A percentile compares a stretch with the other conserved stretches of the same genome.
These are phyloP conservation scores for Diaporthe sp. DNA, from an alignment of 2,329 filamentous ascomycete genomes.

Conservation along the genomic window DNA sequence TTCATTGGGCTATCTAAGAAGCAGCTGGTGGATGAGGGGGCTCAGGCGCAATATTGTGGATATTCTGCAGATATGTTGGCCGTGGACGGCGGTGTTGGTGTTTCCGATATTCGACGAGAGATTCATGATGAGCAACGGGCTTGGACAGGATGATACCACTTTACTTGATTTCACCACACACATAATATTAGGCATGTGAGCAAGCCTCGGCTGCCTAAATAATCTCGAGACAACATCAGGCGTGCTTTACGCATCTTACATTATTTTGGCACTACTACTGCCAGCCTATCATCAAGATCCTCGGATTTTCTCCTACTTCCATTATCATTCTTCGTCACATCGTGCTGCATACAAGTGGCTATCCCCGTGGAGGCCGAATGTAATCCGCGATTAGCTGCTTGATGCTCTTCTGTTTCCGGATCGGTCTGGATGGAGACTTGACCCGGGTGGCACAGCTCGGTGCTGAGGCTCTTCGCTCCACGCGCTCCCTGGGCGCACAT, in stretches of 20 bases:
- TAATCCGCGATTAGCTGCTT: slow-evolving; percentile 35
- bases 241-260: not conserved
- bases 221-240: not conserved
- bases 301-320: not conserved
- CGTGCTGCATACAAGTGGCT: too few species aligned
- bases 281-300: not conserved
- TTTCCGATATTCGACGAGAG: not conserved
- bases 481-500: slow-evolving; percentile 3
- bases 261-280: not conserved
- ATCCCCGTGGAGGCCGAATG: slow-evolving; percentile 31
- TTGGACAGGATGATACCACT: slow-evolving; percentile 28
- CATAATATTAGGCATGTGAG: not conserved
- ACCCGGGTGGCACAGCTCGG: slow-evolving; percentile 29
- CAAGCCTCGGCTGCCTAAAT: too few species aligned
- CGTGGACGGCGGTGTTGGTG: too few species aligned
- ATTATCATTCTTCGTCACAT: not conserved
- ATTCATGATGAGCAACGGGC: not conserved
- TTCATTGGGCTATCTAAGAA: not conserved
- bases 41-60: not conserved
- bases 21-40: not conserved
- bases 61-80: not conserved
- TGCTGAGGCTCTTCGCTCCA: slow-evolving; percentile 28
- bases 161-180: not conserved
- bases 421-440: slow-evolving; percentile 36
- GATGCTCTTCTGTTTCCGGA: slow-evolving; percentile 38